Base-by-base conservation (phyloP, 179 eudicot species). In the Dionaea muscipula region DNA sequence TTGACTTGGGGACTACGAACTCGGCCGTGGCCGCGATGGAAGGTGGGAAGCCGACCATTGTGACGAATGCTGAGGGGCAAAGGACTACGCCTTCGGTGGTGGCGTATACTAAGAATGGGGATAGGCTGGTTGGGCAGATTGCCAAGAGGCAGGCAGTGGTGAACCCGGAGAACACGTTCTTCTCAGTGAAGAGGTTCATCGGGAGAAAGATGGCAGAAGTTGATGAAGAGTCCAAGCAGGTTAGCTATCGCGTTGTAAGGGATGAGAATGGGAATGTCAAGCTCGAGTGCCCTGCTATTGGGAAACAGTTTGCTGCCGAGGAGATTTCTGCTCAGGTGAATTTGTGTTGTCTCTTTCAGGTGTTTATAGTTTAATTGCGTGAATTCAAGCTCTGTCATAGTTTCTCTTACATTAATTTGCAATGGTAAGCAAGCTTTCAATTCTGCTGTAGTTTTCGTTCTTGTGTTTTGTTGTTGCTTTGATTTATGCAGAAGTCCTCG, bases 1-100 rank as follows among this genome's bases (percentile, higher is more conserved):
- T 87, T 48, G 96, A 87, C 63, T 78, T 87, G 4, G 96, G 96
- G 0, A 87, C 96, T 0, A 87, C 96, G 1, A 87, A 87, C 55
- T 87, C 96, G 0, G 96, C 96, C 0, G 96, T 87, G 51, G 96
- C 94, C 10, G 96, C 90, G 1, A 85, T 87, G 96, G 96, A 87
- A 44, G 96, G 96, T 0, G 96, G 96, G 7, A 85, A 87, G 69
- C 96, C 96, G 12, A 75, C 85, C 0, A 87, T 87, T 12, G 87
- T 88, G 0, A 80, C 96, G 0, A 88, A 88, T 54, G 84, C 83
- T 0, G 94, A 88, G 53, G 96, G 96, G 11, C 96, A 88, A 75
- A 59, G 96, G 35, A 88, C 96, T 38, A 88, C 96, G 43, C 96
- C 96, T n/a, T 88, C 96, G 0, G 96, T 88, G 20, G 96, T 88